Percentiles rank a stretch among this genome's conserved stretches.
phyloP scores from a whole-genome alignment of 108 stramenopile genomes.

The Fragilariopsis cylindrus region DNA sequence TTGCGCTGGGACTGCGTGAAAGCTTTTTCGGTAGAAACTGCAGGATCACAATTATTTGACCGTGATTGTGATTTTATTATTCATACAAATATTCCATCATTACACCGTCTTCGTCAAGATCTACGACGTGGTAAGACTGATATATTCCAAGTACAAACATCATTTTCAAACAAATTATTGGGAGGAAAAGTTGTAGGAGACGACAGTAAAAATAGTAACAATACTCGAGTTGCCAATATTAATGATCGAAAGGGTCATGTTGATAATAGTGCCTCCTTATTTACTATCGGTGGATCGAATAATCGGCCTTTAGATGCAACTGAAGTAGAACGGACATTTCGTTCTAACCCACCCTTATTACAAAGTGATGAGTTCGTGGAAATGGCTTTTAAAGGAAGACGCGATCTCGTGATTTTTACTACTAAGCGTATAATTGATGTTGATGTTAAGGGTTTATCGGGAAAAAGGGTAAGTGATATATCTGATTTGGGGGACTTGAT shows the following conservation, averaged over 20 bases:
- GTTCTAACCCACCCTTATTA: conserved; percentile 38
- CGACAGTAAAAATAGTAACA: background rate
- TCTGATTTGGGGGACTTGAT: background rate
- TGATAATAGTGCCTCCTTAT: conserved; percentile 40
- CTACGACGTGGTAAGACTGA: conserved; percentile 61
- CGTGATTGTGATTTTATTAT: conserved; percentile 58
- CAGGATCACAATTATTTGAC: conserved; percentile 49
- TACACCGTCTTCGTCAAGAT: conserved; percentile 43
- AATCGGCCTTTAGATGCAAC: conserved; percentile 58
- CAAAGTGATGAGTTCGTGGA: conserved; percentile 61
- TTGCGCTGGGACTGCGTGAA: conserved; percentile 41
- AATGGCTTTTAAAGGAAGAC: conserved; percentile 60
- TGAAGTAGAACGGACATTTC: conserved; percentile 47
- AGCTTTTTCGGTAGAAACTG: conserved; percentile 66
- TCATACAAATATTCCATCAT: conserved; percentile 48
- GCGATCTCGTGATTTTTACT: conserved; percentile 65
- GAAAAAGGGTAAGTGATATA: conserved; percentile 33
- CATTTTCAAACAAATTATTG: conserved; percentile 56
- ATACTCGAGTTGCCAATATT: conserved; percentile 15
- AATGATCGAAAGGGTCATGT: conserved; percentile 21
- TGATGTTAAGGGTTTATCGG: conserved; percentile 58
- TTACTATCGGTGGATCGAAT: conserved; percentile 46
- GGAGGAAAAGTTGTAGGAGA: conserved; percentile 42
- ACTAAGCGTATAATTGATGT: conserved; percentile 60
- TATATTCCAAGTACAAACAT: conserved; percentile 54